phyloP scores from a whole-genome alignment of 164 flowering plant genomes.

The Berberis thunbergii region DNA sequence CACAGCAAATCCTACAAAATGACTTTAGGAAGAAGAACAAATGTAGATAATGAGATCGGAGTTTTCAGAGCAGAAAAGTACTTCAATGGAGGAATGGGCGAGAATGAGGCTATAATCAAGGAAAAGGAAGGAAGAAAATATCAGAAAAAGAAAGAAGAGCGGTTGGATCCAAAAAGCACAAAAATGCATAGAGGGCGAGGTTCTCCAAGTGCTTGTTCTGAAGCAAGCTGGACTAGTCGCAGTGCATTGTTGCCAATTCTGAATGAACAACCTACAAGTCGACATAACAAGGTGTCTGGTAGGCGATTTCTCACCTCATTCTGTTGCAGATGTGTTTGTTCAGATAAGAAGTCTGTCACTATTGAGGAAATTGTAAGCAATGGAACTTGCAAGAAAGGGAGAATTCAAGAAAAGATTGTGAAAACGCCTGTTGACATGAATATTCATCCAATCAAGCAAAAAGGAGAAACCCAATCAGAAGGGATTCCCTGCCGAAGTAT shows the following conservation, averaged over 20 bases:
- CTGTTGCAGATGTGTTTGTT: conserved; percentile 46
- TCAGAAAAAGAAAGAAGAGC: conserved; percentile 16
- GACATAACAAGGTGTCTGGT: conserved; percentile 7
- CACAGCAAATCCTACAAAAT: background rate
- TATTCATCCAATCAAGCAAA: conserved; percentile 3
- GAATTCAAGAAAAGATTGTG: conserved; percentile 7
- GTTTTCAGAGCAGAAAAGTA: conserved; percentile 67
- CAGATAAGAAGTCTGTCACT: conserved; percentile 40
- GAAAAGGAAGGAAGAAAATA: conserved; percentile 5
- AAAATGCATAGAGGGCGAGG: conserved; percentile 17
- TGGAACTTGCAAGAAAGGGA: conserved; percentile 5
- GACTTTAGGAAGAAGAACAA: conserved; percentile 14
- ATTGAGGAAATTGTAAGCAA: conserved; percentile 10
- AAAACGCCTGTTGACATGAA: conserved; percentile 8
- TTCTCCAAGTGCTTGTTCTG: conserved; percentile 51
- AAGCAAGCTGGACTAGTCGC: conserved; percentile 66
- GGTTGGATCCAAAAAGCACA: background rate
- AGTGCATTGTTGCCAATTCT: conserved; percentile 29
- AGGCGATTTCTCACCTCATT: conserved; percentile 34
- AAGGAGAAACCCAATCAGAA: conserved; percentile 5
- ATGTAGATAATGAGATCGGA: conserved; percentile 49
- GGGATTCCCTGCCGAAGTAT: conserved; percentile 3
- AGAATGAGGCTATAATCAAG: conserved; percentile 8
- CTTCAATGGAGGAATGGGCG: conserved; percentile 44
- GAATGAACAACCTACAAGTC: conserved; percentile 12